Conservation (phyloP, 768 basidiomycete genomes). For the Suillus ampliporus region DNA sequence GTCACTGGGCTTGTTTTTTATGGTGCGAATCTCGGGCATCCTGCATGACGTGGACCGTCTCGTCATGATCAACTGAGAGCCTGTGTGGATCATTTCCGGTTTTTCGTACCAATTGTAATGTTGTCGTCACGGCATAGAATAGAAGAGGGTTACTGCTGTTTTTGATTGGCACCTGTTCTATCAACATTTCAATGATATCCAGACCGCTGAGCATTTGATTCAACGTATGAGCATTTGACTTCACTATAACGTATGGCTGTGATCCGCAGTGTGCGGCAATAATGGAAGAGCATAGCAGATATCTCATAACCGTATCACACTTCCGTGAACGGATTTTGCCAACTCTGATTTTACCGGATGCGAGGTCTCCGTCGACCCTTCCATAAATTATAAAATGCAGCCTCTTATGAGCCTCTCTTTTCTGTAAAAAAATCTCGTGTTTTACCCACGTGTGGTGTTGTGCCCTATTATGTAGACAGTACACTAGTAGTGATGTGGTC, state of each 20-base stretch:
- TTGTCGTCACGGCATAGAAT: not conserved
- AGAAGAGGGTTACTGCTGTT: not conserved
- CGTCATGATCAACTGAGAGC: not conserved
- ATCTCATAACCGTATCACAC: not conserved
- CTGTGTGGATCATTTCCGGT: not conserved
- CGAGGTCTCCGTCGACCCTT: constrained; percentile 10
- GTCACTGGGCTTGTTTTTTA: not conserved
- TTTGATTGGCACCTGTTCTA: not conserved
- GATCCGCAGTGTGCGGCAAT: constrained; percentile 6
- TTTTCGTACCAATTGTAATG: not conserved
- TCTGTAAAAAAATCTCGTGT: not conserved
- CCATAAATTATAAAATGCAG: not conserved
- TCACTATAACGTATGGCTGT: not conserved
- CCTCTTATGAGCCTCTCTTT: not conserved
- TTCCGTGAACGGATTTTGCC: not conserved
- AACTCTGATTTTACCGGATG: not conserved
- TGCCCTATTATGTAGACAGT: constrained; percentile 3
- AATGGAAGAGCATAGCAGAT: not conserved
- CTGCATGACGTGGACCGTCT: not conserved
- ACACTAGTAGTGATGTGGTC: not conserved
- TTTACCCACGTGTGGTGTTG: not conserved
- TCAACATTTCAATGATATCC: not conserved
- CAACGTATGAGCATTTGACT: not conserved
- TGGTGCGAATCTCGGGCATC: not conserved
- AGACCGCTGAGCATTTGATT: not conserved